phyloP scores from a whole-genome alignment of 2,329 filamentous ascomycete species.

The Aspergillus brunneoviolaceus region DNA sequence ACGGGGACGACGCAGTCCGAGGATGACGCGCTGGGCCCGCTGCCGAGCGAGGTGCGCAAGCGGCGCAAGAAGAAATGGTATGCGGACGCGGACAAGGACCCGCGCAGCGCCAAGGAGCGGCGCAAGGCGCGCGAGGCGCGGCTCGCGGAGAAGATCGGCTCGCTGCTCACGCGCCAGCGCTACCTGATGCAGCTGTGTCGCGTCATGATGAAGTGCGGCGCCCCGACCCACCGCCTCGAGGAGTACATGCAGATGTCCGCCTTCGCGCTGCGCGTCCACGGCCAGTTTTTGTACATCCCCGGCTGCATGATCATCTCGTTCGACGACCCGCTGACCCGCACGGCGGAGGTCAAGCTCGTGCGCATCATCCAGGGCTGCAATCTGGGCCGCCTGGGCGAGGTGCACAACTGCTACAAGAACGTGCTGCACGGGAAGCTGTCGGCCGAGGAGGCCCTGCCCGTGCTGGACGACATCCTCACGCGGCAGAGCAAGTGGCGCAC shows the following conservation, averaged over 20 bases:
- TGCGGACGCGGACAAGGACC: conserved; percentile 13
- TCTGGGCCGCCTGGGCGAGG: conserved; percentile 42
- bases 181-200: conserved; percentile 83
- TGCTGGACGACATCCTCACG: conserved; percentile 53
- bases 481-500: conserved; percentile 56
- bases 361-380: conserved; percentile 40
- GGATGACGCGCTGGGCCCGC: conserved; percentile 4
- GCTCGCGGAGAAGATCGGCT: conserved; percentile 56
- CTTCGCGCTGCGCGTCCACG: conserved; percentile 78
- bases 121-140: conserved; percentile 25
- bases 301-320: conserved; percentile 62
- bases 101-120: conserved; percentile 42
- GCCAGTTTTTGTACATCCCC: conserved; percentile 77
- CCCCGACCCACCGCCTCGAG: conserved; percentile 88
- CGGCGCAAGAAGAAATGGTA: conserved; percentile 15
- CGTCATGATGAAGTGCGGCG: conserved; percentile 83
- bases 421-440: conserved; percentile 45
- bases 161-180: conserved; percentile 73
- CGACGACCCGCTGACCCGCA: conserved; percentile 51
- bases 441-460: conserved; percentile 40
- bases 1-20: neutral
- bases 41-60: conserved; percentile 4
- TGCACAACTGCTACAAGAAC: conserved; percentile 46
- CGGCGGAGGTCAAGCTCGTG: conserved; percentile 45
- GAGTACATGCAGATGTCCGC: conserved; percentile 87